phyloP scores from a whole-genome alignment of 495 filamentous ascomycete species.

The Xylaria acuta region DNA sequence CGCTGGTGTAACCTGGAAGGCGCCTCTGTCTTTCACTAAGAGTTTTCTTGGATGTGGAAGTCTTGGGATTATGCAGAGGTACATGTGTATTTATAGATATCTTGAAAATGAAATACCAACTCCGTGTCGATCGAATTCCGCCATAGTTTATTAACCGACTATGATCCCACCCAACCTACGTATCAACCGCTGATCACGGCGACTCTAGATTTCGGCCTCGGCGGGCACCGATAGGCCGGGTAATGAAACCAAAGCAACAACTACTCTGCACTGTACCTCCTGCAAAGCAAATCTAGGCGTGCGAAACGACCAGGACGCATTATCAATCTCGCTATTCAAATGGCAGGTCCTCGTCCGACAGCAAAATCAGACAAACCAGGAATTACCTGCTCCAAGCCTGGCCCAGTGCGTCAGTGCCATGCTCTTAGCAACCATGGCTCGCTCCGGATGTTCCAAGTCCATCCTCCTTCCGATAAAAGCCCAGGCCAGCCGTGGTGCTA shows the following conservation, averaged over 20 bases:
- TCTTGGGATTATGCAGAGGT: conserved; percentile 63
- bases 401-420: conserved; percentile 55
- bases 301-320: conserved; percentile 54
- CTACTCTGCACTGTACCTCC: conserved; percentile 56
- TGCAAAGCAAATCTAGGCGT: conserved; percentile 55
- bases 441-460: conserved; percentile 57
- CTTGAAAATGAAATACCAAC: neutral
- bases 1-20: conserved; percentile 34
- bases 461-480: conserved; percentile 49
- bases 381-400: conserved; percentile 36
- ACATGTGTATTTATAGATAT: conserved; percentile 52
- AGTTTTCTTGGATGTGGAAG: conserved; percentile 55
- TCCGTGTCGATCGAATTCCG: neutral
- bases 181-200: conserved; percentile 20
- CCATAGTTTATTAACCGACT: neutral
- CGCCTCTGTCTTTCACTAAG: conserved; percentile 58
- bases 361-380: conserved; percentile 9
- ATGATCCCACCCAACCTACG: conserved; percentile 5
- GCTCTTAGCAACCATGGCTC: conserved; percentile 51
- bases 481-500: conserved; percentile 23
- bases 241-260: conserved; percentile 12
- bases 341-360: conserved; percentile 46
- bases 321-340: conserved; percentile 45
- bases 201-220: conserved; percentile 21
- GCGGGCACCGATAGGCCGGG: neutral